phyloP scores from a whole-genome alignment of 495 filamentous ascomycete genomes.

The Opeltia flavorubescens region DNA sequence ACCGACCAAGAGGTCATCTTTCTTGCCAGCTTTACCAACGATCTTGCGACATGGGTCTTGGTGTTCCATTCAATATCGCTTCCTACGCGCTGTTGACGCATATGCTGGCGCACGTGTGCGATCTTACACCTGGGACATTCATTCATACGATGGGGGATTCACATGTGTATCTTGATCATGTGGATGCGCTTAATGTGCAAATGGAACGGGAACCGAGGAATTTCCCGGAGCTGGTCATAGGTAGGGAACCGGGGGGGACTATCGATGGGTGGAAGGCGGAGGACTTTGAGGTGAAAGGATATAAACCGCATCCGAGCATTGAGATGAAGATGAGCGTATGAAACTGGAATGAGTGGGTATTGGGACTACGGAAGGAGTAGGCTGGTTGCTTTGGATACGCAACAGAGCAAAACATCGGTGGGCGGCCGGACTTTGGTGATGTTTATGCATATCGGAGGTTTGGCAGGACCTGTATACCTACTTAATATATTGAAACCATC shows the following conservation, averaged over 20 bases:
- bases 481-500: too few species aligned
- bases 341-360: too few species aligned
- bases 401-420: neutral
- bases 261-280: conserved; percentile 76
- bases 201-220: conserved; percentile 62
- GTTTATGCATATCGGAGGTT: neutral
- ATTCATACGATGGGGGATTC: conserved; percentile 94
- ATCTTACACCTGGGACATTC: conserved; percentile 67
- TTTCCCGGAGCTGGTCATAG: conserved; percentile 66
- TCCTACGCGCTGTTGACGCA: conserved; percentile 84
- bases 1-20: conserved; percentile 47
- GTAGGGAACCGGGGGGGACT: conserved; percentile 46
- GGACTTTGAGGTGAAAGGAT: conserved; percentile 78
- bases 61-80: conserved; percentile 95
- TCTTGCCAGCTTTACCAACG: conserved; percentile 84
- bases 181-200: conserved; percentile 73
- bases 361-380: too few species aligned
- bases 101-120: conserved; percentile 80
- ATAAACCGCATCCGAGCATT: conserved; percentile 79
- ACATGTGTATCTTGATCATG: conserved; percentile 87
- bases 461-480: neutral
- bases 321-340: conserved; percentile 97
- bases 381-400: neutral
- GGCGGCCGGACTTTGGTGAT: neutral
- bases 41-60: conserved; percentile 93